These are phyloP conservation scores for Tylopilus microsporus DNA, from an alignment of 1,284 basidiomycete species.

Conservation along the genomic window DNA sequence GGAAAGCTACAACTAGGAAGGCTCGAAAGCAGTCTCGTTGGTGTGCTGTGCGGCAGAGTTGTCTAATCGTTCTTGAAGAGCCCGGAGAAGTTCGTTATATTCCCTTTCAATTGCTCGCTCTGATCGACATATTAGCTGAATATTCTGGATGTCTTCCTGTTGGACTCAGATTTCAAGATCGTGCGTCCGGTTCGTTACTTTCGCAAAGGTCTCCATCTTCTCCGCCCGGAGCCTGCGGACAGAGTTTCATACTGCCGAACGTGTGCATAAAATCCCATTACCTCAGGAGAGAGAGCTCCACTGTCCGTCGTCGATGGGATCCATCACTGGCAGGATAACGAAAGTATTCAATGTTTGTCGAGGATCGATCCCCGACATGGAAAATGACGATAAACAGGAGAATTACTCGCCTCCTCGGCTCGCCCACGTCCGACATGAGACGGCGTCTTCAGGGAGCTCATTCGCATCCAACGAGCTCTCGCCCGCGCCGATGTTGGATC, in stretches of 20 bases:
- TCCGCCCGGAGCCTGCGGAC: constrained; percentile 39
- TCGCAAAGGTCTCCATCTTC: constrained; percentile 67
- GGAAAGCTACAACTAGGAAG: constrained; percentile 62
- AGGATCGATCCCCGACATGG: constrained; percentile 12
- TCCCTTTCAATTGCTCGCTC: constrained; percentile 2
- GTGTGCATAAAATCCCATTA: constrained; percentile 9
- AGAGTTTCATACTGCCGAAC: constrained; percentile 25
- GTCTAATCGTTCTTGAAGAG: constrained; percentile 83
- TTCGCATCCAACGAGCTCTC: constrained; percentile 36
- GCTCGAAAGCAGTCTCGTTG: constrained; percentile 75
- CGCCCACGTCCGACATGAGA: constrained; percentile 16
- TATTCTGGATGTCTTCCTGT: constrained; percentile 90
- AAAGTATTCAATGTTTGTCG: constrained; percentile 38
- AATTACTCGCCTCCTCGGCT: constrained; percentile 2
- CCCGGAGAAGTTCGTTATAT: constrained; percentile 69
- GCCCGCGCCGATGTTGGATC: constrained; percentile 60
- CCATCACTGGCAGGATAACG: constrained; percentile 49
- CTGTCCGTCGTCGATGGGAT: constrained; percentile 42
- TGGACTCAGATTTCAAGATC: constrained; percentile 88
- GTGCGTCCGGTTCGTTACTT: constrained; percentile 74
- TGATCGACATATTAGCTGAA: constrained; percentile 45
- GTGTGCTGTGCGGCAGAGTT: constrained; percentile 94
- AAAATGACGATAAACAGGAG: constrained; percentile 4
- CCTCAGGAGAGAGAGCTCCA: constrained; percentile 24
- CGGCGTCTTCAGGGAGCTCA: constrained; percentile 31